Conservation (phyloP, 345 rosid genomes). For the Psidium guajava region DNA sequence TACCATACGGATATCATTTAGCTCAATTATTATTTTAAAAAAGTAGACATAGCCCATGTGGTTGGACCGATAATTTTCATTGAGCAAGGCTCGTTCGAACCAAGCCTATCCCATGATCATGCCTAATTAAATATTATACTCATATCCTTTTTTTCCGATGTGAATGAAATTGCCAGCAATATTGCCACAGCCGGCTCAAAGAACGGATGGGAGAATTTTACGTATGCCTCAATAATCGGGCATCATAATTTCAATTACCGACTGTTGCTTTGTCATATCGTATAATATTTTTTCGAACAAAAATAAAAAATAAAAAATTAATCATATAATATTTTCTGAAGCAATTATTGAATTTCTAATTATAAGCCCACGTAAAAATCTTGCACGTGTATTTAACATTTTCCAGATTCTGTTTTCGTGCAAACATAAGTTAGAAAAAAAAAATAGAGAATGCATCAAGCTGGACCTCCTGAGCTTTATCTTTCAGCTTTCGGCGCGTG, state of each 20-base stretch:
- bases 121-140: background rate
- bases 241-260: background rate
- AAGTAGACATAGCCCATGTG: background rate
- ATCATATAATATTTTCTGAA: background rate
- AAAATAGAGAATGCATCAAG: background rate
- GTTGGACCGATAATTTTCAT: no score
- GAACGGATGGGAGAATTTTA: background rate
- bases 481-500: no score
- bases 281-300: no score
- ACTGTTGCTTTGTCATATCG: background rate
- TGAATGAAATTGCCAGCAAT: background rate
- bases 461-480: no score
- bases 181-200: background rate
- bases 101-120: background rate
- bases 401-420: background rate
- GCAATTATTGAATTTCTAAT: background rate
- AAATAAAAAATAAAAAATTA: background rate
- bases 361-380: background rate
- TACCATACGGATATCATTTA: background rate
- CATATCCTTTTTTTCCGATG: background rate
- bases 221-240: background rate
- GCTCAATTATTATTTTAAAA: background rate
- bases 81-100: no score
- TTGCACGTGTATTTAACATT: background rate
- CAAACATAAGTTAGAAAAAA: background rate